Evolutionary conservation across 768 basidiomycete genomes (phyloP).

Genomic region (Terana coerulea): DNA sequence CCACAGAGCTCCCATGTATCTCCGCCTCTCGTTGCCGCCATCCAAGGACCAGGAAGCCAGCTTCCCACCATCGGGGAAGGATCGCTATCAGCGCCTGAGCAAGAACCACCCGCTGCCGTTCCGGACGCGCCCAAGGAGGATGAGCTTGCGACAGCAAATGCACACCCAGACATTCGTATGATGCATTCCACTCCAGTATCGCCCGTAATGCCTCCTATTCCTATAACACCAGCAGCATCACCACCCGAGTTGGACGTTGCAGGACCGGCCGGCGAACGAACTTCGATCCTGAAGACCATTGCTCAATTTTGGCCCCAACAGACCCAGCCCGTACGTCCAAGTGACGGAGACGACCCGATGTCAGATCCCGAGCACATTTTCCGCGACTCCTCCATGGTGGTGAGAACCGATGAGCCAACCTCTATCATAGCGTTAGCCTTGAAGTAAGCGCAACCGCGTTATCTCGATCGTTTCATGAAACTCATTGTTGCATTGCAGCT

Average conservation of each 20-base stretch:
- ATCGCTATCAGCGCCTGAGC: not conserved
- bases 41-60: not conserved
- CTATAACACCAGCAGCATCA: conserved; percentile 18
- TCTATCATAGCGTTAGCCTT: conserved; percentile 95
- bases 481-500: conserved; percentile 40
- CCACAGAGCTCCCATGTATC: conserved; percentile 13
- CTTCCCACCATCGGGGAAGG: not conserved
- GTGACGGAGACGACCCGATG: conserved; percentile 64
- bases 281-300: conserved; percentile 77
- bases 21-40: not conserved
- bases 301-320: conserved; percentile 79
- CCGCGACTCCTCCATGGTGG: conserved; percentile 90
- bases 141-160: conserved; percentile 12
- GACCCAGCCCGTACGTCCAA: conserved; percentile 40
- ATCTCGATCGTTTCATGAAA: not conserved
- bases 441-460: conserved; percentile 49
- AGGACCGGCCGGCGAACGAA: conserved; percentile 53
- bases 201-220: conserved; percentile 32
- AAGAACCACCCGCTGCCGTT: not conserved
- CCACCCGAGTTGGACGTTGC: conserved; percentile 48
- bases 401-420: conserved; percentile 95
- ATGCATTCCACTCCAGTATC: conserved; percentile 50
- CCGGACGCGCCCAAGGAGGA: conserved; percentile 26
- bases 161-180: conserved; percentile 8
- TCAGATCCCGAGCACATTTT: conserved; percentile 90